Conservation (phyloP, 768 basidiomycete genomes). For the Leccinellum luteum region DNA sequence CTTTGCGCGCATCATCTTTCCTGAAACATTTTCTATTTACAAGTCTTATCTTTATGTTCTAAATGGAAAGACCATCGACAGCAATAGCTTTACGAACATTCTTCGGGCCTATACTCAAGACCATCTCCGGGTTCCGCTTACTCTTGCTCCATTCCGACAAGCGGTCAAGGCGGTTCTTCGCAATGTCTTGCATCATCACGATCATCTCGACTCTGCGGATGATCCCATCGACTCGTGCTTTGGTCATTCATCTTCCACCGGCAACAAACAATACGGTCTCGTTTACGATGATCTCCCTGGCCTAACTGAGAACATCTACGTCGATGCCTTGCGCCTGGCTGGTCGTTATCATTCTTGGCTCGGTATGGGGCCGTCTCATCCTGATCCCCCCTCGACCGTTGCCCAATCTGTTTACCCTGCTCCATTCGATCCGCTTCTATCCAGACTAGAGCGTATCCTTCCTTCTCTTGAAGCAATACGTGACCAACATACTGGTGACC, state of each 20-base stretch:
- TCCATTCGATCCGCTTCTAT: too few relatives aligned
- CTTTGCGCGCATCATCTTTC: background rate
- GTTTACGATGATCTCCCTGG: background rate
- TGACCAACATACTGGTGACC: background rate
- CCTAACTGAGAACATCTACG: background rate
- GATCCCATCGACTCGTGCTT: background rate
- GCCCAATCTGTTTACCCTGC: too few relatives aligned
- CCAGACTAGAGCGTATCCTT: background rate
- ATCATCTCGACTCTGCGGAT: background rate
- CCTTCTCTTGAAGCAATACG: background rate
- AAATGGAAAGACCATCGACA: background rate
- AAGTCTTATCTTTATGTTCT: background rate
- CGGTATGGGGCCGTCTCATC: too few relatives aligned
- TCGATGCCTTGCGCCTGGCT: background rate
- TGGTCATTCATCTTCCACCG: background rate
- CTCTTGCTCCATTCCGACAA: background rate
- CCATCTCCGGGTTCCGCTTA: background rate
- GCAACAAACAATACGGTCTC: background rate
- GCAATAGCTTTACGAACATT: background rate
- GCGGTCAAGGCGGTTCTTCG: background rate
- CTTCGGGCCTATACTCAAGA: background rate
- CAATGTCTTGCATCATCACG: background rate
- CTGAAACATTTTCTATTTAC: background rate
- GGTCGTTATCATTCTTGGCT: background rate
- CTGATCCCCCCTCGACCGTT: too few relatives aligned